Percentiles rank a stretch among this genome's conserved stretches.
phyloP scores from a whole-genome alignment of 306 rosid species.

The Fragaria iinumae region DNA sequence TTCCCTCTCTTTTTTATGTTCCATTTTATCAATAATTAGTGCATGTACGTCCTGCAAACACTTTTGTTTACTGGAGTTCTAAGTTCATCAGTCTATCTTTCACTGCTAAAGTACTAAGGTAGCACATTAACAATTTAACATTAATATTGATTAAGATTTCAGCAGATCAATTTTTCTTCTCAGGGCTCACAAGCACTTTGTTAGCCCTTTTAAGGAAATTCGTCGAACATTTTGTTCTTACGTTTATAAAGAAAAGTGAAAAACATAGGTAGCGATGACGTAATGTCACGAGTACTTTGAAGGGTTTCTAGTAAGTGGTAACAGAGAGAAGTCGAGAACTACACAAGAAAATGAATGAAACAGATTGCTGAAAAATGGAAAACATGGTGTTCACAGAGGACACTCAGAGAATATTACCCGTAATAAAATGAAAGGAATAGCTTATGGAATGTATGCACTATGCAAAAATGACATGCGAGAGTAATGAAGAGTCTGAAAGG shows the following conservation, averaged over 20 bases:
- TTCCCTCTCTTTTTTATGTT: not conserved
- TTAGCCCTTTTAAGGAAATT: not conserved
- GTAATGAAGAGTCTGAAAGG: not conserved
- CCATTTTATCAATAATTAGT: conserved; percentile 7
- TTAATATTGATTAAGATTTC: not conserved
- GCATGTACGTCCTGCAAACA: not conserved
- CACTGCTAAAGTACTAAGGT: not conserved
- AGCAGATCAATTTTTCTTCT: not conserved
- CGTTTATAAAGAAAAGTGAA: not conserved
- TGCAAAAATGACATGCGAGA: conserved; percentile 10
- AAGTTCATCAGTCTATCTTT: not conserved
- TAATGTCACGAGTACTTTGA: not conserved
- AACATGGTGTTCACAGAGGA: not conserved
- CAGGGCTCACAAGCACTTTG: not conserved
- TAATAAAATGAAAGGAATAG: conserved; percentile 20
- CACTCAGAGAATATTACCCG: conserved; percentile 10
- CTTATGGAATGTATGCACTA: conserved; percentile 10
- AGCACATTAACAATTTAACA: too few relatives aligned
- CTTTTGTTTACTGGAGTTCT: not conserved
- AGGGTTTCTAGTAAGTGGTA: not conserved
- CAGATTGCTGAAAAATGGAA: conserved; percentile 14
- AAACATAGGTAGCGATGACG: not conserved
- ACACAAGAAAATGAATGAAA: conserved; percentile 11
- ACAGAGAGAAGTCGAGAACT: not conserved
- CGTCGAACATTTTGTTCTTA: not conserved